Conservation (phyloP, 2,329 filamentous ascomycete genomes). For the Pseudogymnoascus sp. region DNA sequence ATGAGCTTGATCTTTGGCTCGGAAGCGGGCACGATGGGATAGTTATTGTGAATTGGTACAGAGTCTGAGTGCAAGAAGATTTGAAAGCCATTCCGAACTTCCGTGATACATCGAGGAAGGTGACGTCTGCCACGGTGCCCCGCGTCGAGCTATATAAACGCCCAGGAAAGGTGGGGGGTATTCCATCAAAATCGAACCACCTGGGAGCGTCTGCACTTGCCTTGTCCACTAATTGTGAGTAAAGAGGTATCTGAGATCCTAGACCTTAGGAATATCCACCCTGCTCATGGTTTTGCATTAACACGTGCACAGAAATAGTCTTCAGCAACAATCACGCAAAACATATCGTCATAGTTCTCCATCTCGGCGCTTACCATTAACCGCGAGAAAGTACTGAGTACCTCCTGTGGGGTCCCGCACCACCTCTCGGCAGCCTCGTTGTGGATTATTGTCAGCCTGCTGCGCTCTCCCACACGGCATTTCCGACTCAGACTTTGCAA, state of each 20-base stretch:
- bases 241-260: background rate
- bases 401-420: slow-evolving; percentile 1
- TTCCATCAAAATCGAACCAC: background rate
- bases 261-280: background rate
- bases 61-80: background rate
- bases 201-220: background rate
- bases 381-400: slow-evolving; percentile 3
- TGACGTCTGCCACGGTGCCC: background rate
- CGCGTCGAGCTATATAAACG: background rate
- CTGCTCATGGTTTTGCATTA: background rate
- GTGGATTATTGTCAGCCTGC: slow-evolving; percentile 7
- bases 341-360: background rate
- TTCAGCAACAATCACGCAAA: too few species aligned
- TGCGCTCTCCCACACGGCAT: slow-evolving; percentile 1
- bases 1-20: background rate
- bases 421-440: slow-evolving; percentile 4
- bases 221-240: background rate
- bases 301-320: background rate
- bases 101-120: background rate
- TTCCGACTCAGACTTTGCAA: background rate
- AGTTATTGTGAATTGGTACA: background rate
- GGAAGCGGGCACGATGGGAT: background rate
- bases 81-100: too few species aligned
- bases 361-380: background rate
- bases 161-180: background rate